Evolutionary conservation across 768 basidiomycete genomes (phyloP).

Genomic region (Agrocybe praecox): DNA sequence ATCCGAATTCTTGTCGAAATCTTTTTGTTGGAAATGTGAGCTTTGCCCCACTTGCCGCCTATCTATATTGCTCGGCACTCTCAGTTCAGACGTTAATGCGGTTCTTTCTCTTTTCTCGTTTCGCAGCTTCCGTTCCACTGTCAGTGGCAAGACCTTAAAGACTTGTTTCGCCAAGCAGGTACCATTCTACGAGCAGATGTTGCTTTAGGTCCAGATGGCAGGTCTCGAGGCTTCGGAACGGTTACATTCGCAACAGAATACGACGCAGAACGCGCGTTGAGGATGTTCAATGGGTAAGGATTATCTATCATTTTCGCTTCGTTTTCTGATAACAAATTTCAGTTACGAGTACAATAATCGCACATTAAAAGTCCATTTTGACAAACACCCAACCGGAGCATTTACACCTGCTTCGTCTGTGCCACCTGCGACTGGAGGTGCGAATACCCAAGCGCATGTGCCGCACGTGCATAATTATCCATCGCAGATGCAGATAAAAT

Average conservation of each 20-base stretch:
- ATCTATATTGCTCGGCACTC: not conserved
- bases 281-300: constrained; percentile 88
- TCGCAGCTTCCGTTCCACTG: constrained; percentile 85
- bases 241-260: constrained; percentile 83
- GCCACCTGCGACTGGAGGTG: constrained; percentile 1
- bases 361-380: constrained; percentile 86
- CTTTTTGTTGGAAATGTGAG: constrained; percentile 90
- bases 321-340: not conserved
- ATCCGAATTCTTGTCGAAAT: constrained; percentile 45
- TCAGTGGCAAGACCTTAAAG: constrained; percentile 98
- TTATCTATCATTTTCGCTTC: constrained; percentile 8
- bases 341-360: constrained; percentile 92
- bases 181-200: constrained; percentile 91
- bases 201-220: constrained; percentile 83
- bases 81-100: not conserved
- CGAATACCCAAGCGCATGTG: constrained; percentile 1
- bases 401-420: not conserved
- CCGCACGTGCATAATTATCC: constrained; percentile 13
- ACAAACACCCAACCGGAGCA: constrained; percentile 46
- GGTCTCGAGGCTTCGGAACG: constrained; percentile 91
- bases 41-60: constrained; percentile 48
- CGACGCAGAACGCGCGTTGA: constrained; percentile 84
- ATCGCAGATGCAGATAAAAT: constrained; percentile 26
- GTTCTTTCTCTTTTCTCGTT: constrained; percentile 49
- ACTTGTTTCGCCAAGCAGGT: constrained; percentile 90